These are phyloP conservation scores for Ciborinia camelliae DNA, from an alignment of 2,329 filamentous ascomycete species.

Conservation along the genomic window DNA sequence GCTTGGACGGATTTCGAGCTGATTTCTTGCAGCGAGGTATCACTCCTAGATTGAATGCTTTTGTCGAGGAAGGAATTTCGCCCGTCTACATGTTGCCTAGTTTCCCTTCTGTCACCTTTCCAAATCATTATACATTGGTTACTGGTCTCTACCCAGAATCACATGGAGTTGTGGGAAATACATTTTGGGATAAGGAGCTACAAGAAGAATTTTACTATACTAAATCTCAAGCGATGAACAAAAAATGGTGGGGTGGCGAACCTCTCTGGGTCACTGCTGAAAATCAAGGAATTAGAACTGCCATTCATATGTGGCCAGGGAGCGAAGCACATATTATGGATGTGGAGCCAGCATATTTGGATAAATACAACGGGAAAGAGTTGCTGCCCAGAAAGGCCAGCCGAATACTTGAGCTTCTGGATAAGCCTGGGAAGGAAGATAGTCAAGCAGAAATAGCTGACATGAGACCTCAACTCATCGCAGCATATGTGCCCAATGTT, in stretches of 20 bases:
- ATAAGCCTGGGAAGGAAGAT: constrained; percentile 71
- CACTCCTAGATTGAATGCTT: constrained; percentile 73
- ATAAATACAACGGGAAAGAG: constrained; percentile 81
- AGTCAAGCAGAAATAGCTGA: constrained; percentile 47
- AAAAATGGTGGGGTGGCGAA: constrained; percentile 94
- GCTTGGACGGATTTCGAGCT: constrained; percentile 88
- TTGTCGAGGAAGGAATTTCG: constrained; percentile 80
- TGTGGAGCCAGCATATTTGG: constrained; percentile 75
- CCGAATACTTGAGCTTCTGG: constrained; percentile 77
- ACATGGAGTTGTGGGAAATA: constrained; percentile 90
- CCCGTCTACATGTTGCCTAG: constrained; percentile 90
- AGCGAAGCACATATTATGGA: constrained; percentile 80
- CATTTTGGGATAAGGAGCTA: constrained; percentile 82
- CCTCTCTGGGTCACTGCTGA: constrained; percentile 94
- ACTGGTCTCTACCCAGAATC: constrained; percentile 90
- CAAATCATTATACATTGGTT: constrained; percentile 90
- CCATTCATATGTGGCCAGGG: constrained; percentile 98
- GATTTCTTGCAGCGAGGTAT: constrained; percentile 83
- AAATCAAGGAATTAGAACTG: constrained; percentile 70
- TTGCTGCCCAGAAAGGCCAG: constrained; percentile 70
- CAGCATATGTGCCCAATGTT: constrained; percentile 91
- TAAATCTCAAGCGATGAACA: constrained; percentile 67
- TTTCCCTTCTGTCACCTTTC: constrained; percentile 95
- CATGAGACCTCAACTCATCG: constrained; percentile 82
- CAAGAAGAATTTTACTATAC: constrained; percentile 86